A percentile compares a stretch with the other conserved stretches of the same genome.
Evolutionary conservation across 441 rosid species (phyloP).

Genomic region (Brassica balearica): DNA sequence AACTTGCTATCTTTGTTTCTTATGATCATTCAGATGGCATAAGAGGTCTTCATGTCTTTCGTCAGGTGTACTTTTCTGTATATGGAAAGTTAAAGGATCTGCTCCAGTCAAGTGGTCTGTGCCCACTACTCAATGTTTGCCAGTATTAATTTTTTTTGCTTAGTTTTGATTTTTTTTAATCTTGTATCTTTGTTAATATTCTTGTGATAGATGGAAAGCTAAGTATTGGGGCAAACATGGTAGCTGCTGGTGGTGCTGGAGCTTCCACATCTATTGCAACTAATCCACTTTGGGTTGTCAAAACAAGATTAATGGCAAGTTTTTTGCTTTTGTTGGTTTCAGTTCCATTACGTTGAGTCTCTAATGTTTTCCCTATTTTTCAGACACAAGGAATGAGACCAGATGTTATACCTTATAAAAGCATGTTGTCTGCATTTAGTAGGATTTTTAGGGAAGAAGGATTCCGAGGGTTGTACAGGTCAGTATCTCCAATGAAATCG

Average conservation of each 20-base stretch:
- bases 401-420: constrained; percentile 81
- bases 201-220: constrained; percentile 62
- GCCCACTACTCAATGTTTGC: background rate
- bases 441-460: constrained; percentile 91
- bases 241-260: constrained; percentile 97
- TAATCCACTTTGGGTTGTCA: constrained; percentile 98
- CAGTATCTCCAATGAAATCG: constrained; percentile 33
- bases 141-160: background rate
- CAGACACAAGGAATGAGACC: constrained; percentile 93
- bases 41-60: constrained; percentile 22
- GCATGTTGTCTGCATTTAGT: constrained; percentile 74
- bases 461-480: constrained; percentile 88
- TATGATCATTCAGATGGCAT: background rate
- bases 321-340: constrained; percentile 17
- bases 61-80: constrained; percentile 88
- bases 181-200: background rate
- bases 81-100: constrained; percentile 76
- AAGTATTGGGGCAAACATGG: constrained; percentile 73
- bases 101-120: constrained; percentile 69
- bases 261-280: constrained; percentile 85
- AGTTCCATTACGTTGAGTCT: background rate
- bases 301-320: constrained; percentile 90
- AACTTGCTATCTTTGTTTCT: constrained; percentile 11
- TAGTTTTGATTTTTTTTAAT: background rate
- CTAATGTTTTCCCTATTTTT: background rate